Conservation (phyloP, 2,329 filamentous ascomycete genomes). For the Chrysoporthe cubensis region DNA sequence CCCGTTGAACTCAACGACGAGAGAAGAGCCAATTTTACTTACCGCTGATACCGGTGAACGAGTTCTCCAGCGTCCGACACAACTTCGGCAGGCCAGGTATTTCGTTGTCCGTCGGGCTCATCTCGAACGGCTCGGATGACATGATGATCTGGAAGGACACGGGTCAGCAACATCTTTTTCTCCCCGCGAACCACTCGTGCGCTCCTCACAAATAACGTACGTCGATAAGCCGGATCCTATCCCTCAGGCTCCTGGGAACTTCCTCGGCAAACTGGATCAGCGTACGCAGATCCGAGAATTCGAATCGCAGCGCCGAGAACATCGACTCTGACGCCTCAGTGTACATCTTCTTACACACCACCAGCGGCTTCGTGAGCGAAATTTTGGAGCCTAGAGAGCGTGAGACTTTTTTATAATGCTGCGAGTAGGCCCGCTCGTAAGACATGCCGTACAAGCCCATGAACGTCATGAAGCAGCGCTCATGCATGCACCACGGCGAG, state of each 20-base stretch:
- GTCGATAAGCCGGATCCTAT: constrained; percentile 1
- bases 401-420: background rate
- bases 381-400: too few species aligned
- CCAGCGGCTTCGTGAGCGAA: background rate
- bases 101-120: background rate
- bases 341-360: constrained; percentile 18
- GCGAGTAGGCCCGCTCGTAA: background rate
- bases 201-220: background rate
- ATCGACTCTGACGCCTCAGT: constrained; percentile 14
- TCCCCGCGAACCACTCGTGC: too few species aligned
- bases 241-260: background rate
- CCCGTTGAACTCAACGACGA: too few species aligned
- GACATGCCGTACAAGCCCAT: background rate
- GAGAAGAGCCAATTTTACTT: background rate
- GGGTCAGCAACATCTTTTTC: background rate
- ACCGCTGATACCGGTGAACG: constrained; percentile 12
- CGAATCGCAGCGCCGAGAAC: constrained; percentile 13
- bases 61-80: background rate
- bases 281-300: background rate
- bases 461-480: background rate
- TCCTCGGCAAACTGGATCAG: background rate
- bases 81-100: background rate
- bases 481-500: constrained; percentile 16
- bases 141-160: background rate
- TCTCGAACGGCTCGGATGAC: background rate